Percentiles rank a stretch among this genome's conserved stretches.
Conservation (phyloP, 495 filamentous ascomycete genomes). For the Endocarpon pusillum region DNA sequence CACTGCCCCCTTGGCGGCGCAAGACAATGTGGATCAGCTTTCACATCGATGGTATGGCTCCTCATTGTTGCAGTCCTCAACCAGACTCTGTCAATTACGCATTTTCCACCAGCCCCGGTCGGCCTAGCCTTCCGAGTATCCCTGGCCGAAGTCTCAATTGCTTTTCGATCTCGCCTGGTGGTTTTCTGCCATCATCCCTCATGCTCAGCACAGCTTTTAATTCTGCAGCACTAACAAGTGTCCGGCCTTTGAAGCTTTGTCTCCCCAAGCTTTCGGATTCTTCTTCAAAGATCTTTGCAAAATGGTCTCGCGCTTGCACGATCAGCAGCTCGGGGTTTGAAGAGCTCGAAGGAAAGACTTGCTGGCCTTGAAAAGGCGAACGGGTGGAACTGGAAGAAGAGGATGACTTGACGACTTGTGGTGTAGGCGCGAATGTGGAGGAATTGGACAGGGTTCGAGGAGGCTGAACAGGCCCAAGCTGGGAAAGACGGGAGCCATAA, state of each 20-base stretch:
- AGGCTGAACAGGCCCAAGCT: conserved; percentile 47
- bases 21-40: no score
- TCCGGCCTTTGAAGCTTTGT: conserved; percentile 25
- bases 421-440: conserved; percentile 25
- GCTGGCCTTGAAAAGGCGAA: conserved; percentile 3
- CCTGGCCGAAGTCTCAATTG: conserved; percentile 39
- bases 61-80: no score
- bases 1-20: no score
- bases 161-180: conserved; percentile 38
- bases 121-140: conserved; percentile 36
- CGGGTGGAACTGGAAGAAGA: conserved; percentile 9
- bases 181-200: conserved; percentile 36
- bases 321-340: conserved; percentile 39
- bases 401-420: conserved; percentile 7
- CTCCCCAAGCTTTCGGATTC: conserved; percentile 30
- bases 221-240: conserved; percentile 43
- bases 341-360: conserved; percentile 28
- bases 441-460: conserved; percentile 38
- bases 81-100: no score
- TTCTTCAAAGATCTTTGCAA: conserved; percentile 30
- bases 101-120: no score
- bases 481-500: conserved; percentile 42
- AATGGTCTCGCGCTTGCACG: conserved; percentile 25
- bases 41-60: no score
- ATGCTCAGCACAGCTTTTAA: conserved; percentile 42